These are phyloP conservation scores for Penicillium antarcticum DNA, from an alignment of 495 filamentous ascomycete genomes.

Conservation along the genomic window DNA sequence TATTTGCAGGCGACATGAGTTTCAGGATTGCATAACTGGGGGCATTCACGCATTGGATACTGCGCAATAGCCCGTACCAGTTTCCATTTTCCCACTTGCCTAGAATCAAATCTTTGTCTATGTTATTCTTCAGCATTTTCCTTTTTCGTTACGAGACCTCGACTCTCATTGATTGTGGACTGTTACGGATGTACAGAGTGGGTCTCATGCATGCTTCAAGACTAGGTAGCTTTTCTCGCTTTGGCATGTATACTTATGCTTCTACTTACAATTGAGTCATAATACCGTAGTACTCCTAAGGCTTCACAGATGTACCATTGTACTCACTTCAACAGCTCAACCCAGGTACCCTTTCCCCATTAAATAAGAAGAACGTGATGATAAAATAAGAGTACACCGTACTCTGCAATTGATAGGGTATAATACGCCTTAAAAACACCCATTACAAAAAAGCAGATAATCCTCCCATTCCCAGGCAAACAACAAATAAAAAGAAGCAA, in stretches of 20 bases:
- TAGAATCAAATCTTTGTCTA: neutral
- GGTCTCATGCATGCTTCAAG: slow-evolving; percentile 14
- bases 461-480: neutral
- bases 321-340: too few relatives aligned
- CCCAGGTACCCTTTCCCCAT: neutral
- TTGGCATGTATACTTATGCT: slow-evolving; percentile 7
- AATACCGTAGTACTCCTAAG: slow-evolving; percentile 3
- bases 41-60: neutral
- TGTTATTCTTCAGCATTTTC: neutral
- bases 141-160: neutral
- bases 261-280: slow-evolving; percentile 2
- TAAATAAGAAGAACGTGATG: too few relatives aligned
- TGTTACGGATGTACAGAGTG: slow-evolving; percentile 11
- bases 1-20: neutral
- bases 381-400: neutral
- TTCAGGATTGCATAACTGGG: neutral
- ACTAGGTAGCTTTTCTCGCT: slow-evolving; percentile 4
- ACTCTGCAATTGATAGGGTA: neutral
- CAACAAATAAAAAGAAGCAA: neutral
- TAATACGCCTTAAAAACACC: neutral
- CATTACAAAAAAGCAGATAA: too few relatives aligned
- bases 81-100: neutral
- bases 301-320: neutral
- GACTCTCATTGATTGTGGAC: slow-evolving; percentile 5
- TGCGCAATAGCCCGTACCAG: neutral